Conservation (phyloP, 176 grass and related monocot genomes). For the Leersia perrieri region DNA sequence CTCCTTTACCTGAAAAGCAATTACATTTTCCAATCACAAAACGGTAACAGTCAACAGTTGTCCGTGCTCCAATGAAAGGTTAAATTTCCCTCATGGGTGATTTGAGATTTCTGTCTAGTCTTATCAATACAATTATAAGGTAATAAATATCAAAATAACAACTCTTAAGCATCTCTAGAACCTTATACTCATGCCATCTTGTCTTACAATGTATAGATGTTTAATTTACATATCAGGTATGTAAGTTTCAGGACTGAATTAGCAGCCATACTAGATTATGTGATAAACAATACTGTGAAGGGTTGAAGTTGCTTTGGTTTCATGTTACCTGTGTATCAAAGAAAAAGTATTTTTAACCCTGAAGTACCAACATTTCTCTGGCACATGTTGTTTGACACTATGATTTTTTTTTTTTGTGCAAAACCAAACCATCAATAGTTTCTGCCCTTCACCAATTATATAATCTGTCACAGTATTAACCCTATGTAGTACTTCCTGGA, state of each 20-base stretch:
- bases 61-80: neutral
- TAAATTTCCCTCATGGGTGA: neutral
- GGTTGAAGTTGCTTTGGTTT: neutral
- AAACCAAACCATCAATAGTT: neutral
- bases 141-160: neutral
- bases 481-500: neutral
- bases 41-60: neutral
- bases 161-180: neutral
- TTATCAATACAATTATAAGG: neutral
- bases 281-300: neutral
- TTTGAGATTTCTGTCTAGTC: neutral
- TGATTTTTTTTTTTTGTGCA: neutral
- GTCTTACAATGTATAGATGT: neutral
- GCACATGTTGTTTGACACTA: neutral
- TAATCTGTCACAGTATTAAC: neutral
- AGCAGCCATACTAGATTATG: neutral
- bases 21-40: neutral
- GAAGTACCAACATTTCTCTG: neutral
- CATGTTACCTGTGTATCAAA: neutral
- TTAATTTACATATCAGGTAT: neutral
- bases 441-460: neutral
- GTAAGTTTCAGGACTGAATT: neutral
- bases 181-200: neutral
- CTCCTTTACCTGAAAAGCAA: conserved; percentile 51
- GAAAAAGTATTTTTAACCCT: neutral